Conservation (phyloP, 1,139 yeast species). For the Sugiyamaella castrensis region DNA sequence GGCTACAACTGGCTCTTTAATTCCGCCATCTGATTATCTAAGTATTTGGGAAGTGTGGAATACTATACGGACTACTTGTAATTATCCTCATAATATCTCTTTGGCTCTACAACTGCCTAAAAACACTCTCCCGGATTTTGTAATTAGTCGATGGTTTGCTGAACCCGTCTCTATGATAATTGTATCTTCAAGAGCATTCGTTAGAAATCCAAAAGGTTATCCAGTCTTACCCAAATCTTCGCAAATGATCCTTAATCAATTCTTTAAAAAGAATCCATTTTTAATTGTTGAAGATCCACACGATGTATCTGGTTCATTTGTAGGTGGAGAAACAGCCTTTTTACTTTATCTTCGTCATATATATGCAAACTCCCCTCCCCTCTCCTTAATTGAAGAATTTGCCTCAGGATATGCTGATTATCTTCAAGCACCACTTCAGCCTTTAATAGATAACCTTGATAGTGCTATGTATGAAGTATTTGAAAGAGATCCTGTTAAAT, state of each 20-base stretch:
- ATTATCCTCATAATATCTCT: slow-evolving; percentile 49
- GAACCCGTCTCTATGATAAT: slow-evolving; percentile 61
- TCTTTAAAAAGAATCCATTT: slow-evolving; percentile 37
- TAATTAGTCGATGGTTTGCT: slow-evolving; percentile 57
- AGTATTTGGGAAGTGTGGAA: slow-evolving; percentile 74
- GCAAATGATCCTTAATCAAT: slow-evolving; percentile 46
- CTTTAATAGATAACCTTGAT: slow-evolving; percentile 56
- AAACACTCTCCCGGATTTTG: slow-evolving; percentile 45
- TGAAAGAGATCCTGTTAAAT: slow-evolving; percentile 67
- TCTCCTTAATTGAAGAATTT: slow-evolving; percentile 37
- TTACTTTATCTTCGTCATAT: slow-evolving; percentile 54
- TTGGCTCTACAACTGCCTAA: slow-evolving; percentile 58
- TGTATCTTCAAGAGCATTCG: slow-evolving; percentile 52
- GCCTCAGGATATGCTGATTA: slow-evolving; percentile 41
- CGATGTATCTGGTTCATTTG: slow-evolving; percentile 26
- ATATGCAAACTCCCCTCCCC: slow-evolving; percentile 38
- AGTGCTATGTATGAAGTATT: slow-evolving; percentile 62
- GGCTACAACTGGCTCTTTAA: slow-evolving; percentile 32
- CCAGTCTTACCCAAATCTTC: slow-evolving; percentile 60
- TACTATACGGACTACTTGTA: slow-evolving; percentile 52
- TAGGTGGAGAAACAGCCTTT: slow-evolving; percentile 47
- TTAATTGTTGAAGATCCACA: slow-evolving; percentile 34
- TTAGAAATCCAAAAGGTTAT: slow-evolving; percentile 54
- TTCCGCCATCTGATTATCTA: slow-evolving; percentile 49
- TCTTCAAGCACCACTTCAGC: slow-evolving; percentile 65